These are phyloP conservation scores for Metschnikowia santaceciliae DNA, from an alignment of 805 yeast genomes.

Conservation along the genomic window DNA sequence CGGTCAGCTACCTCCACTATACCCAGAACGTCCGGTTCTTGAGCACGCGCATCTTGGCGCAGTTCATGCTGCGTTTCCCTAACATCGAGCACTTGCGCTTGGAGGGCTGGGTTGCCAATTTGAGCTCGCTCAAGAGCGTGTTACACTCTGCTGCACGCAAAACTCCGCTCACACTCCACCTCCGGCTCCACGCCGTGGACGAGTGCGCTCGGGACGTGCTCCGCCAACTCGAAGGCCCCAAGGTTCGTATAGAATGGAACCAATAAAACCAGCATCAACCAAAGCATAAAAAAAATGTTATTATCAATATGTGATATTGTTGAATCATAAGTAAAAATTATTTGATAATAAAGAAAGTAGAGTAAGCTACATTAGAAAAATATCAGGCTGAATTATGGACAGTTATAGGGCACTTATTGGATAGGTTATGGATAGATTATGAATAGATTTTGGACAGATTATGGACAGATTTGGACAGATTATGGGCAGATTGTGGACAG, in stretches of 20 bases:
- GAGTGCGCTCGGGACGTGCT: background rate
- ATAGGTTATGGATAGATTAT: too few species aligned
- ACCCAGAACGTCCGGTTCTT: conserved; percentile 12
- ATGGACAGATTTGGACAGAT: too few species aligned
- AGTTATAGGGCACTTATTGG: too few species aligned
- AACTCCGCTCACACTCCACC: conserved; percentile 5
- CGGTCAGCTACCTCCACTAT: conserved; percentile 14
- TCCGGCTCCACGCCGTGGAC: conserved; percentile 3
- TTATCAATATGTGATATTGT: too few species aligned
- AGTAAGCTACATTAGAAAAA: too few species aligned
- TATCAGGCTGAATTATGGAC: too few species aligned
- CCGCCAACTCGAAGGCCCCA: background rate
- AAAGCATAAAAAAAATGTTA: too few species aligned
- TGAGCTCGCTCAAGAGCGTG: conserved; percentile 11
- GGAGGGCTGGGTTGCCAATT: conserved; percentile 23
- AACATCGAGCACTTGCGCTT: conserved; percentile 16
- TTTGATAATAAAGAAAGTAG: too few species aligned
- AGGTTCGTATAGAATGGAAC: background rate
- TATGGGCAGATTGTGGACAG: too few species aligned
- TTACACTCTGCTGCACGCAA: conserved; percentile 1
- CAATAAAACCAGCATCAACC: too few species aligned
- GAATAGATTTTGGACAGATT: too few species aligned
- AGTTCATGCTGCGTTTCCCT: conserved; percentile 15
- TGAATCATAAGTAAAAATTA: too few species aligned
- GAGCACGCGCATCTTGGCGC: conserved; percentile 12